phyloP scores from a whole-genome alignment of 2,329 filamentous ascomycete species.

The Aureobasidium sp. region DNA sequence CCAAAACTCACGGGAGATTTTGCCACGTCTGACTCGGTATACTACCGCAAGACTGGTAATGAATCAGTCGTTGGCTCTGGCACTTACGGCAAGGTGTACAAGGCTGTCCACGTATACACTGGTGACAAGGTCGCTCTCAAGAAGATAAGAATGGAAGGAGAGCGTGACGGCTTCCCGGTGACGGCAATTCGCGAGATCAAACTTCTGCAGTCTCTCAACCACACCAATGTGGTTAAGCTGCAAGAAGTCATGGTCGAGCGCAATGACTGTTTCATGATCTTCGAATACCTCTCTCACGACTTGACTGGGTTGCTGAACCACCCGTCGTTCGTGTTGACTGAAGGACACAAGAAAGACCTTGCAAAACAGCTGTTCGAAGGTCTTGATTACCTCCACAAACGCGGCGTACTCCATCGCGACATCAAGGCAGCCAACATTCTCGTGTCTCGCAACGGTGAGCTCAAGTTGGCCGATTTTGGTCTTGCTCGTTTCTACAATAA shows the following conservation, averaged over 20 bases:
- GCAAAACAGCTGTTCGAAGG: conserved; percentile 90
- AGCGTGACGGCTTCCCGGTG: conserved; percentile 83
- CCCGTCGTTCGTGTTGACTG: conserved; percentile 76
- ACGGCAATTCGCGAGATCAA: conserved; percentile 90
- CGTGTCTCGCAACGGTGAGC: conserved; percentile 75
- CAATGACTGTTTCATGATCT: conserved; percentile 99
- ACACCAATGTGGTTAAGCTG: conserved; percentile 72
- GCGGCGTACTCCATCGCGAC: conserved; percentile 91
- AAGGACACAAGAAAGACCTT: conserved; percentile 84
- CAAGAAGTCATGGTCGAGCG: conserved; percentile 96
- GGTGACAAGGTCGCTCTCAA: conserved; percentile 77
- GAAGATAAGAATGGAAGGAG: conserved; percentile 87
- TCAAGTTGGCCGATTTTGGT: conserved; percentile 95
- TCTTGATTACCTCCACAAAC: conserved; percentile 82
- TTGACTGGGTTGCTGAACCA: conserved; percentile 92
- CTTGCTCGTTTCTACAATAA: conserved; percentile 95
- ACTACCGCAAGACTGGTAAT: conserved; percentile 89
- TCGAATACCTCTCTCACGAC: conserved; percentile 95
- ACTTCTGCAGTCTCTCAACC: conserved; percentile 75
- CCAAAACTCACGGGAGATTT: conserved; percentile 65
- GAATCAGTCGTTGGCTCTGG: conserved; percentile 93
- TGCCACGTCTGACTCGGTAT: conserved; percentile 75
- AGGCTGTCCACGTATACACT: conserved; percentile 83
- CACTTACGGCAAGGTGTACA: conserved; percentile 94
- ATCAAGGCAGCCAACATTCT: conserved; percentile 98